Conservation (phyloP, 352 stramenopile genomes). For the Phytophthora citricola region DNA sequence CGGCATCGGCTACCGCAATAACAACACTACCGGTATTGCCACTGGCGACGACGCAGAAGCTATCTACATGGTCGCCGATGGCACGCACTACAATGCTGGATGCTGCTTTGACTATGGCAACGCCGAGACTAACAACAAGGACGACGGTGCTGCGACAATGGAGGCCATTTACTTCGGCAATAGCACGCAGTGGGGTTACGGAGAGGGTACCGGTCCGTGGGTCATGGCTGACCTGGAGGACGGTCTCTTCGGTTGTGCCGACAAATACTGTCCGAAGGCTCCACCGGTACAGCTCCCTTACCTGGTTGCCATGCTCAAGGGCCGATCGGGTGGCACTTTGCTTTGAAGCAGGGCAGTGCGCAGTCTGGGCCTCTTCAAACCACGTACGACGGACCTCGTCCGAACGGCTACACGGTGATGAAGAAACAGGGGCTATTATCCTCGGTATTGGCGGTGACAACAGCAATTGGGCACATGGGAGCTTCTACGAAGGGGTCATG, state of each 20-base stretch:
- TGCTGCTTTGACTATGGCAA: conserved; percentile 39
- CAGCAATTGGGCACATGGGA: conserved; percentile 22
- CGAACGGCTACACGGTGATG: conserved; percentile 28
- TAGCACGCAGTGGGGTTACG: conserved; percentile 19
- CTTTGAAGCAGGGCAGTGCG: conserved; percentile 26
- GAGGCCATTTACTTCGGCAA: conserved; percentile 31
- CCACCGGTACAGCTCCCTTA: conserved; percentile 15
- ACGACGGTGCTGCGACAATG: conserved; percentile 30
- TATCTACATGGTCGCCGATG: conserved; percentile 33
- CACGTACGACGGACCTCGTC: conserved; percentile 32
- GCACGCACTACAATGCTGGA: conserved; percentile 25
- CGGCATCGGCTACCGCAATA: conserved; percentile 28
- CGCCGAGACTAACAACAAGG: conserved; percentile 27
- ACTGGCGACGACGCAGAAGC: conserved; percentile 27
- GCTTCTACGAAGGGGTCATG: conserved; percentile 29
- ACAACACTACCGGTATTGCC: conserved; percentile 19
- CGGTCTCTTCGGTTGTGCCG: conserved; percentile 27
- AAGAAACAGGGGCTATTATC: conserved; percentile 32
- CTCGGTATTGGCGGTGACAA: conserved; percentile 33
- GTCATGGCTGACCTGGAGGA: conserved; percentile 33
- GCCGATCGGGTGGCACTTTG: conserved; percentile 25
- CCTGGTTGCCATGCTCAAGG: conserved; percentile 32
- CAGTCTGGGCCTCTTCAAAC: conserved; percentile 20
- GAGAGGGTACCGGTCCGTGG: conserved; percentile 26
- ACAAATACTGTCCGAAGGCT: conserved; percentile 20